Percentiles rank a stretch among this genome's conserved stretches.
phyloP scores from a whole-genome alignment of 108 stramenopile genomes.

The Nitzschia sp. region DNA sequence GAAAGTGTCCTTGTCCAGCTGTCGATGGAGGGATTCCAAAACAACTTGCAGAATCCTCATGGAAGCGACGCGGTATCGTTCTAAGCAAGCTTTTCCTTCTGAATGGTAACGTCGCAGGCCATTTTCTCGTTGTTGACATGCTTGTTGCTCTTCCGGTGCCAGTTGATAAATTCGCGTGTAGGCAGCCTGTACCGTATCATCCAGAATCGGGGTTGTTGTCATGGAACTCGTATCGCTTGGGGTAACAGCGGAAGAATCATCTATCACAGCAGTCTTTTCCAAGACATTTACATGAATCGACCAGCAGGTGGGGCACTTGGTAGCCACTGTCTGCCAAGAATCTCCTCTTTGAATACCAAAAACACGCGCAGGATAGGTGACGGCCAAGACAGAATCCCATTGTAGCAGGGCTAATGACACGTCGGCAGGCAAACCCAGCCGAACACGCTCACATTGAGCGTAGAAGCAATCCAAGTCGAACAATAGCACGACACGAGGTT shows the following conservation, averaged over 20 bases:
- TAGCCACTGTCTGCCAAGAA: conserved; percentile 61
- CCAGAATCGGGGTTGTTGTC: conserved; percentile 1
- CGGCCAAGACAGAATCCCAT: conserved; percentile 83
- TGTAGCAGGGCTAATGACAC: conserved; percentile 62
- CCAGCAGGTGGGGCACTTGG: conserved; percentile 49
- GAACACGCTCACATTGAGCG: conserved; percentile 83
- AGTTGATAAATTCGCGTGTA: conserved; percentile 61
- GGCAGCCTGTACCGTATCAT: conserved; percentile 35
- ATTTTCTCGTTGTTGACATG: conserved; percentile 46
- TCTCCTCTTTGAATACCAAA: conserved; percentile 77
- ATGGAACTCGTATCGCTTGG: neutral
- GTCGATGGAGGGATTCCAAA: conserved; percentile 41
- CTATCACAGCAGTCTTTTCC: neutral
- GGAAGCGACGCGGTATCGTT: conserved; percentile 81
- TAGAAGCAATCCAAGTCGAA: conserved; percentile 91
- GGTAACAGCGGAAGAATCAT: neutral
- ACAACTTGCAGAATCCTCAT: conserved; percentile 69
- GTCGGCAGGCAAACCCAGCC: conserved; percentile 54
- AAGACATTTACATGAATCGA: conserved; percentile 53
- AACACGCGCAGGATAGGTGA: conserved; percentile 75
- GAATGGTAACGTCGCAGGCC: conserved; percentile 54
- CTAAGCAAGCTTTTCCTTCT: conserved; percentile 84
- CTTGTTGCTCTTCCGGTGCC: conserved; percentile 41
- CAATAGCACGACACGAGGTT: conserved; percentile 64
- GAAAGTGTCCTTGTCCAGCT: conserved; percentile 41